phyloP scores from a whole-genome alignment of 805 yeast species.

The Candida multigemmis region DNA sequence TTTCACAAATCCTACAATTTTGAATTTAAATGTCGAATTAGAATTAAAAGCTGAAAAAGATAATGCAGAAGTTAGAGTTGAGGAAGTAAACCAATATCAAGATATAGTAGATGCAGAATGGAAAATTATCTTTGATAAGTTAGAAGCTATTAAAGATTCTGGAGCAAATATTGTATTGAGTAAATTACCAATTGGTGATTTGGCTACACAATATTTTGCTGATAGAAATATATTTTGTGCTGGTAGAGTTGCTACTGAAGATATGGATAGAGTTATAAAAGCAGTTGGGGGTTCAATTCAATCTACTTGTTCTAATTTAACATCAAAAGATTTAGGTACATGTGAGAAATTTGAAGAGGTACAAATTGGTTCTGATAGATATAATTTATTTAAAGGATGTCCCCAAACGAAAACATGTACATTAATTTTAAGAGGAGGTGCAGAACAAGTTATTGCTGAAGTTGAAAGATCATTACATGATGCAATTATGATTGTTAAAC shows the following conservation, averaged over 20 bases:
- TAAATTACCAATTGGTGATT: constrained; percentile 93
- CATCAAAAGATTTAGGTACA: constrained; percentile 67
- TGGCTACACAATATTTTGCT: constrained; percentile 98
- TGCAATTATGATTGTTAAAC: constrained; percentile 96
- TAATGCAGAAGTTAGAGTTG: constrained; percentile 96
- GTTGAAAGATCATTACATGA: constrained; percentile 96
- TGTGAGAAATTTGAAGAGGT: constrained; percentile 84
- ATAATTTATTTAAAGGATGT: constrained; percentile 87
- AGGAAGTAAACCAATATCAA: constrained; percentile 89
- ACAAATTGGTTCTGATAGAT: constrained; percentile 94
- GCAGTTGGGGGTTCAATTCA: constrained; percentile 94
- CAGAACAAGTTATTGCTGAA: constrained; percentile 96
- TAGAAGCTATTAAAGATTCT: constrained; percentile 69
- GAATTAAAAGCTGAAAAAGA: constrained; percentile 98
- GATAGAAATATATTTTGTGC: constrained; percentile 96
- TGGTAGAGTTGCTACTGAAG: constrained; percentile 84
- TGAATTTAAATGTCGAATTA: constrained; percentile 82
- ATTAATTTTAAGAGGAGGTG: constrained; percentile 89
- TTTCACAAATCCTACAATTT: constrained; percentile 71
- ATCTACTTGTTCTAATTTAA: constrained; percentile 62
- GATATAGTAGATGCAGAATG: constrained; percentile 98
- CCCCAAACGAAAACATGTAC: constrained; percentile 92
- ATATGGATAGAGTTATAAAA: constrained; percentile 82
- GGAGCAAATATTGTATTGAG: constrained; percentile 93
- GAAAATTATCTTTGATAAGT: constrained; percentile 82